These are phyloP conservation scores for Stentor coeruleus DNA, from an alignment of 73 alveolate genomes.

Conservation along the genomic window DNA sequence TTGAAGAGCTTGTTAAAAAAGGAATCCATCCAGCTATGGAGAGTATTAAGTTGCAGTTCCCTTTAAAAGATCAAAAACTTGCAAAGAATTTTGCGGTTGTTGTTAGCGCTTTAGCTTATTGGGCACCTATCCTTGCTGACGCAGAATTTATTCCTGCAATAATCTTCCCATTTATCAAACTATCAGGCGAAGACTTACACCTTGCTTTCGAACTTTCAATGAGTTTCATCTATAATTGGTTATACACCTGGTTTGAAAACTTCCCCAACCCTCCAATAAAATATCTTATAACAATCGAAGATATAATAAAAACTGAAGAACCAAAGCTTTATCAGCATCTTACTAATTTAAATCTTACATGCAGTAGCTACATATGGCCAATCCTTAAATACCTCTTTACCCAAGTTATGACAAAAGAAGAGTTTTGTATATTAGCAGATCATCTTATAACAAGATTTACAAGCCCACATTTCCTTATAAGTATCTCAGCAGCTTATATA, in stretches of 20 bases:
- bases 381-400: slow-evolving; percentile 46
- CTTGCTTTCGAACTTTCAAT: neutral
- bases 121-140: slow-evolving; percentile 55
- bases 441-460: slow-evolving; percentile 34
- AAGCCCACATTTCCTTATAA: slow-evolving; percentile 46
- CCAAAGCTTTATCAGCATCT: neutral
- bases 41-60: slow-evolving; percentile 28
- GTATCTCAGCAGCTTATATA: slow-evolving; percentile 41
- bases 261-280: slow-evolving; percentile 24
- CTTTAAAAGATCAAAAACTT: slow-evolving; percentile 27
- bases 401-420: slow-evolving; percentile 42
- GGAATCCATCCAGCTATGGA: slow-evolving; percentile 47
- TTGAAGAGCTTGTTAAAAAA: slow-evolving; percentile 29
- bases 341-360: neutral
- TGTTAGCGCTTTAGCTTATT: slow-evolving; percentile 44
- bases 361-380: slow-evolving; percentile 46
- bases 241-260: slow-evolving; percentile 9
- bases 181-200: neutral
- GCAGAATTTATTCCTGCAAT: slow-evolving; percentile 48
- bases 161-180: slow-evolving; percentile 46
- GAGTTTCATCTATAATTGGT: neutral
- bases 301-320: neutral
- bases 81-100: slow-evolving; percentile 33
- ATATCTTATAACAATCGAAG: neutral
- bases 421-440: slow-evolving; percentile 47